These are phyloP conservation scores for Nymphaea thermarum DNA, from an alignment of 164 flowering plant genomes.

Conservation along the genomic window DNA sequence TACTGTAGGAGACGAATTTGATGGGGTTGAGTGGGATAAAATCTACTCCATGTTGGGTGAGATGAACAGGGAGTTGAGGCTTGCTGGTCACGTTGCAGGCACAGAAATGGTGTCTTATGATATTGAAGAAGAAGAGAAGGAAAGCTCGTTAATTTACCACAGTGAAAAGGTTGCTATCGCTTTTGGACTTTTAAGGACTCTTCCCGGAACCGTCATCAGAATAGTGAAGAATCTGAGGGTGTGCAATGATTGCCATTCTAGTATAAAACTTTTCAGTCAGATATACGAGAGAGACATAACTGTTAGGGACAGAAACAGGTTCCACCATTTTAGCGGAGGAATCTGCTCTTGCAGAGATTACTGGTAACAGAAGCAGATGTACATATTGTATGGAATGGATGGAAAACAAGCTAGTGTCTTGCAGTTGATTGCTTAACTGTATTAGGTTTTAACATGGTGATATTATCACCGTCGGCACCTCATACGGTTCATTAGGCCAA, in stretches of 20 bases:
- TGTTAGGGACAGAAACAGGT: conserved; percentile 9
- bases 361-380: conserved; percentile 1
- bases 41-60: not conserved
- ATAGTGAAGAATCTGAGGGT: conserved; percentile 7
- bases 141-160: not conserved
- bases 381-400: too few relatives aligned
- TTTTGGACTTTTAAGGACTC: conserved; percentile 5
- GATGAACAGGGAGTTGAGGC: not conserved
- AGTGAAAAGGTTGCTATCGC: not conserved
- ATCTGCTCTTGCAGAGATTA: conserved; percentile 10
- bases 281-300: conserved; percentile 3
- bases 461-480: too few relatives aligned
- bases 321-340: conserved; percentile 7
- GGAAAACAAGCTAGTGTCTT: too few relatives aligned
- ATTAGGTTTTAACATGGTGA: too few relatives aligned
- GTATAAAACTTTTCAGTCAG: conserved; percentile 3
- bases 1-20: not conserved
- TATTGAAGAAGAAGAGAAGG: not conserved
- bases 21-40: not conserved
- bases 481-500: too few relatives aligned
- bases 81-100: not conserved
- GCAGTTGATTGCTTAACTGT: too few relatives aligned
- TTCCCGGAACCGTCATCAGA: conserved; percentile 2
- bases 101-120: conserved; percentile 1
- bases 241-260: conserved; percentile 5